Conservation (phyloP, 2,329 filamentous ascomycete species). For the Fusarium agapanthi region DNA sequence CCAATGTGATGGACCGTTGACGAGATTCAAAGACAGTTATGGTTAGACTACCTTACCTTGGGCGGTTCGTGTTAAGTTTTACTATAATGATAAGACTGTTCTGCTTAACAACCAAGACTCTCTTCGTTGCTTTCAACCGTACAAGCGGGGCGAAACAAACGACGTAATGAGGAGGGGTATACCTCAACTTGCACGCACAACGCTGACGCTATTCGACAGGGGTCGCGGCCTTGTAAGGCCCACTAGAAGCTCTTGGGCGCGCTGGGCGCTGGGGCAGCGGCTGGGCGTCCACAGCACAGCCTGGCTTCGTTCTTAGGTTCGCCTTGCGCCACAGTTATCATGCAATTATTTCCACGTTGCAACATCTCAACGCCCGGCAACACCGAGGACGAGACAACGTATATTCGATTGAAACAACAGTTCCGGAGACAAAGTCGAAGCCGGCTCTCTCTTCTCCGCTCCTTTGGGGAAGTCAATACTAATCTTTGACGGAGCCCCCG, state of each 20-base stretch:
- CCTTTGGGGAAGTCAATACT: neutral
- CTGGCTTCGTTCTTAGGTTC: neutral
- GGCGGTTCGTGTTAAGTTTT: neutral
- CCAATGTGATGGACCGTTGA: neutral
- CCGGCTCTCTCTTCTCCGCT: neutral
- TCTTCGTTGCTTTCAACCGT: neutral
- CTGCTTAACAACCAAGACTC: neutral
- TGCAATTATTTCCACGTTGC: conserved; percentile 14
- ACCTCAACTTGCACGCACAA: conserved; percentile 21
- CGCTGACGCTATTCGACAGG: conserved; percentile 38
- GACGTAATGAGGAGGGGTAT: conserved; percentile 41
- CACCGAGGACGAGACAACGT: conserved; percentile 17
- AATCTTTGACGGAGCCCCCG: neutral
- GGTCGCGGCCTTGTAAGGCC: conserved; percentile 13
- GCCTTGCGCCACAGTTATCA: conserved; percentile 21
- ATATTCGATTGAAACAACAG: neutral
- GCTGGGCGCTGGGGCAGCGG: conserved; percentile 6
- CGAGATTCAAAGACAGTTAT: neutral
- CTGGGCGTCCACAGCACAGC: conserved; percentile 5
- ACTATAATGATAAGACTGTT: neutral
- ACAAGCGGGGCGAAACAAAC: conserved; percentile 31
- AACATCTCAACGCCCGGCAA: conserved; percentile 17
- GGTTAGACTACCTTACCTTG: neutral
- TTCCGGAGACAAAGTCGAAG: neutral
- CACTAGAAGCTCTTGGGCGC: conserved; percentile 17